These are phyloP conservation scores for Talaromyces sp. DNA, from an alignment of 2,329 filamentous ascomycete species.

Conservation along the genomic window DNA sequence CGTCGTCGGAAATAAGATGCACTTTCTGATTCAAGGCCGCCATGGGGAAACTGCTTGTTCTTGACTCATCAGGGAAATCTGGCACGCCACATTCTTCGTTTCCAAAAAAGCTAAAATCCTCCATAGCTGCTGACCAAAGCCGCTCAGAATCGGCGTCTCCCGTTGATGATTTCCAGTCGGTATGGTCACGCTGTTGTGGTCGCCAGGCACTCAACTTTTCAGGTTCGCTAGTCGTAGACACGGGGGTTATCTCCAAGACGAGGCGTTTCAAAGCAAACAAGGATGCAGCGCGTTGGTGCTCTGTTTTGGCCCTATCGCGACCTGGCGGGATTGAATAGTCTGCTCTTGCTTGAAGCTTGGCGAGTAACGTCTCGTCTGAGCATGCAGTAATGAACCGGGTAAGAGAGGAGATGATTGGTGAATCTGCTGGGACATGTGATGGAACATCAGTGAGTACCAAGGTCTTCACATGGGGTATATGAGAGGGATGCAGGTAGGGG, in stretches of 20 bases:
- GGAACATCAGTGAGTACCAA: slow-evolving; percentile 56
- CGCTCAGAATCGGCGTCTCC: slow-evolving; percentile 57
- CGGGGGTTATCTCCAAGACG: slow-evolving; percentile 50
- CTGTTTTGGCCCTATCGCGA: slow-evolving; percentile 44
- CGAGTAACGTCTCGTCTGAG: slow-evolving; percentile 51
- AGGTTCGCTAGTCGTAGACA: slow-evolving; percentile 14
- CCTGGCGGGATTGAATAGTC: slow-evolving; percentile 59
- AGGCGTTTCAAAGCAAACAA: slow-evolving; percentile 54
- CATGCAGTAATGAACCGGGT: slow-evolving; percentile 54
- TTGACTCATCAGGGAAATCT: slow-evolving; percentile 36
- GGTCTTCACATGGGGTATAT: slow-evolving; percentile 51
- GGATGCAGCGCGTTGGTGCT: slow-evolving; percentile 45
- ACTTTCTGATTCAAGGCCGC: slow-evolving; percentile 41
- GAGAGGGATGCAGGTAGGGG: slow-evolving; percentile 49
- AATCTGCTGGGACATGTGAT: slow-evolving; percentile 35
- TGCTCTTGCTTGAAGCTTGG: slow-evolving; percentile 49
- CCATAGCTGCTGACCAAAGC: slow-evolving; percentile 55
- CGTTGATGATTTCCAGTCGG: slow-evolving; percentile 51
- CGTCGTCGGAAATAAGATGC: slow-evolving; percentile 32
- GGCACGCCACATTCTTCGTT: slow-evolving; percentile 51
- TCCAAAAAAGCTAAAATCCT: slow-evolving; percentile 60
- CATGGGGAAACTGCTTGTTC: slow-evolving; percentile 42
- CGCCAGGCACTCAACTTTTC: slow-evolving; percentile 30
- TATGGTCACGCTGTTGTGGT: slow-evolving; percentile 39
- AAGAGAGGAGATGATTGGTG: slow-evolving; percentile 40